phyloP scores from a whole-genome alignment of 495 filamentous ascomycete genomes.

The Talaromyces thailandensis region DNA sequence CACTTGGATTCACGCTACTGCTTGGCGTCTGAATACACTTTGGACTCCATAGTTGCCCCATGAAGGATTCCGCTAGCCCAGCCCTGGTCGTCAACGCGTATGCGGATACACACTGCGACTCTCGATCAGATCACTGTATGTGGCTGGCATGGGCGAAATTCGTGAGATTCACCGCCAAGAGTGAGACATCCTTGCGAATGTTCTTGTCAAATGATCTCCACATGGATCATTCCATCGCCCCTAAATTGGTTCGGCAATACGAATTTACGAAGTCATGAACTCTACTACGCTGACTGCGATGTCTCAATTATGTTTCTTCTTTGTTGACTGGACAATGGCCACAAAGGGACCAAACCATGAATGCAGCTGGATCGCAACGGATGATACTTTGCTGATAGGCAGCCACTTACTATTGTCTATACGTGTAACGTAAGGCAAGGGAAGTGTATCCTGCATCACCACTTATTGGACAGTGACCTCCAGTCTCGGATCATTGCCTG shows the following conservation, averaged over 20 bases:
- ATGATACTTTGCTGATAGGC: background rate
- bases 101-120: background rate
- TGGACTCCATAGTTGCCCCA: background rate
- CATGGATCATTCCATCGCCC: background rate
- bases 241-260: background rate
- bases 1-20: background rate
- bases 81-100: background rate
- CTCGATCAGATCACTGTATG: background rate
- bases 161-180: background rate
- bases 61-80: background rate
- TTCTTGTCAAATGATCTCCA: background rate
- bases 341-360: background rate
- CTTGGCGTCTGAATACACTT: background rate
- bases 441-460: background rate
- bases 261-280: background rate
- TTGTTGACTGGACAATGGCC: background rate
- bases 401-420: background rate
- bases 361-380: background rate
- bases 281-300: background rate
- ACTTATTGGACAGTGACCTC: background rate
- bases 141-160: background rate
- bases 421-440: background rate
- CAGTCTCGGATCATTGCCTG: background rate
- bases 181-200: background rate
- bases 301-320: background rate